Percentiles rank a stretch among this genome's conserved stretches.
phyloP scores from a whole-genome alignment of 345 rosid genomes.

The Lepidium africanum region DNA sequence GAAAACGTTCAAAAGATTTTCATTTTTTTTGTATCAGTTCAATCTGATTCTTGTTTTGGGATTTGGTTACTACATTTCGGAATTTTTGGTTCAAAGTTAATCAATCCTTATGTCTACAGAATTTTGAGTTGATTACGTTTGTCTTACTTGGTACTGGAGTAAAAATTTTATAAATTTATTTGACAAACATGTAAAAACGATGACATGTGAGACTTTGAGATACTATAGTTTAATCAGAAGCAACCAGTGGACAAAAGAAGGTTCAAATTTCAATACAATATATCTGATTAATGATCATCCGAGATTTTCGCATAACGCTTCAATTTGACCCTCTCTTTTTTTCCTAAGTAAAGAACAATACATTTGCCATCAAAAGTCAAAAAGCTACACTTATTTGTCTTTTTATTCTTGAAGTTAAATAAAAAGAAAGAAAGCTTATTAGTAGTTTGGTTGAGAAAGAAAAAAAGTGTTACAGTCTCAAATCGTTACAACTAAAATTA shows the following conservation, averaged over 20 bases:
- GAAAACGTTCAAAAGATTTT: slow-evolving; percentile 3
- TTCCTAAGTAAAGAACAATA: not conserved
- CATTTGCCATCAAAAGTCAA: slow-evolving; percentile 8
- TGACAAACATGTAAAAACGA: too few relatives aligned
- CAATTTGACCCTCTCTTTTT: not conserved
- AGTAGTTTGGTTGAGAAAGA: not conserved
- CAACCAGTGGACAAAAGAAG: slow-evolving; percentile 10
- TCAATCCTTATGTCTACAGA: not conserved
- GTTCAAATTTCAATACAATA: not conserved
- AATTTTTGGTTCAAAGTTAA: not conserved
- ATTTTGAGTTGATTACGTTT: not conserved
- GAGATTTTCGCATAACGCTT: slow-evolving; percentile 15
- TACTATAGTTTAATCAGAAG: slow-evolving; percentile 11
- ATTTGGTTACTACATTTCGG: not conserved
- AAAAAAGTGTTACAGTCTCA: not conserved
- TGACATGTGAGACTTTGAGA: not conserved
- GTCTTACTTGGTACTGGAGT: not conserved
- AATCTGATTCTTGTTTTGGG: not conserved
- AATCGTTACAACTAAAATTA: not conserved
- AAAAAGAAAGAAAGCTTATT: not conserved
- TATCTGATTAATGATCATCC: slow-evolving; percentile 5
- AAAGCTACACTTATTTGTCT: not conserved
- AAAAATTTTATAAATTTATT: too few relatives aligned
- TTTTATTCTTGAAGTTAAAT: not conserved
- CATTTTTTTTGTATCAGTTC: not conserved